Base-by-base conservation (phyloP, 208 protist species). In the Crithidia mellificae region DNA sequence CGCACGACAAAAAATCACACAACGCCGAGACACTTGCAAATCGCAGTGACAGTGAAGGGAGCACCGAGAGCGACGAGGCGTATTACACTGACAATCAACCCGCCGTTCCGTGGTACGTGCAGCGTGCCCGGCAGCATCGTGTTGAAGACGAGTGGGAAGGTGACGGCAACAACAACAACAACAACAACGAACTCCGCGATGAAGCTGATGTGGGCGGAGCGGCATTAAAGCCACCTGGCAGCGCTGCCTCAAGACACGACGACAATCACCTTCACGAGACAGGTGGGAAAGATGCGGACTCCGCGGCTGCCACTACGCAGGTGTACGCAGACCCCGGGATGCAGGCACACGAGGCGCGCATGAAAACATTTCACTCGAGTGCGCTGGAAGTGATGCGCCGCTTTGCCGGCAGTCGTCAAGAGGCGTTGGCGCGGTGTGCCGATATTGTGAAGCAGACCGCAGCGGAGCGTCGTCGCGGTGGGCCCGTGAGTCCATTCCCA, bases 391-490 rank as follows among this genome's bases (percentile, higher is more conserved):
- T 95, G 46, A 80, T 95, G 53, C 78, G 72, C 17, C 77, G 77
- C 32, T 90, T 95, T 51, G 85, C 85, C 14, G 76, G 79, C 29
- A 92, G 86, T 59, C 83, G 87, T 1, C 85, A 91, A 29, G 83
- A 85, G 54, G 90, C 92, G 51, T 59, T 95, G 52, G 76, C 79
- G 15, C 80, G 84, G 57, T 95, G 90, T 57, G 80, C 85, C 3
- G 76, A 81, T 20, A 78, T 93, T 4, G 84, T 95, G 22, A 77
- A 78, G 56, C 75, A 70, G 19, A 76, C 78, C 36, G 72, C 78
- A 3, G 67, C 72, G 11, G 64, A 57, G 57, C 54, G 43, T 17
- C 65, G 72, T 6, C 63, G 51, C 17, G 20, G 19, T 24, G 39
- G 20, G 15, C 20, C 5, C 32, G 55, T n/a, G 20, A 17, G 36